Percentiles rank a stretch among this genome's conserved stretches.
These are phyloP conservation scores for Eutypa lata DNA, from an alignment of 2,329 filamentous ascomycete species.

Conservation along the genomic window DNA sequence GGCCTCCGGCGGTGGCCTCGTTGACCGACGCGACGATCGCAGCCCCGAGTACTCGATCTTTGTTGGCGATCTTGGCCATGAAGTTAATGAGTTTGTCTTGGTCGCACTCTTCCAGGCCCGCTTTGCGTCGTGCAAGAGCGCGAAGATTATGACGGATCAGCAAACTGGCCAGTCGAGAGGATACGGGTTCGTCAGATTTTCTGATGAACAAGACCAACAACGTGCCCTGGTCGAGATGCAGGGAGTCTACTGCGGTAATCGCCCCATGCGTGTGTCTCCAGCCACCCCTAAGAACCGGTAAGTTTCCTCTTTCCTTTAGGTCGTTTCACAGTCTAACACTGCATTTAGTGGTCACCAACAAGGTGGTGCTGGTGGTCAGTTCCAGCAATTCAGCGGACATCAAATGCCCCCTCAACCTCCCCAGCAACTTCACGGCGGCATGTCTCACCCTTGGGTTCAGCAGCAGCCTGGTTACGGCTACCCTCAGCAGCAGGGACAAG, in stretches of 20 bases:
- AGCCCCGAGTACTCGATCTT: slow-evolving; percentile 97
- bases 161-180: slow-evolving; percentile 96
- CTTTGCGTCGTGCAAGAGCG: slow-evolving; percentile 96
- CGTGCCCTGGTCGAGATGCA: slow-evolving; percentile 97
- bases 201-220: slow-evolving; percentile 93
- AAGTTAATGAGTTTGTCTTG: slow-evolving; percentile 97
- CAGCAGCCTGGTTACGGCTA: slow-evolving; percentile 35
- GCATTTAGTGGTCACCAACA: slow-evolving; percentile 35
- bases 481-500: slow-evolving; percentile 32
- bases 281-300: slow-evolving; percentile 92
- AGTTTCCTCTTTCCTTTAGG: slow-evolving; percentile 12
- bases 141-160: slow-evolving; percentile 99
- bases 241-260: slow-evolving; percentile 97
- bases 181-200: slow-evolving; percentile 97
- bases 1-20: slow-evolving; percentile 93
- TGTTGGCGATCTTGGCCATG: slow-evolving; percentile 93
- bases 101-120: slow-evolving; percentile 96
- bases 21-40: slow-evolving; percentile 93
- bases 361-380: slow-evolving; percentile 26
- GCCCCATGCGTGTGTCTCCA: slow-evolving; percentile 97
- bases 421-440: slow-evolving; percentile 35
- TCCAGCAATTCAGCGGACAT: slow-evolving; percentile 32
- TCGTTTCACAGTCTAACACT: slow-evolving; percentile 5
- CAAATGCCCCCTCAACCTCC: slow-evolving; percentile 37
- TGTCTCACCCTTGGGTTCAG: slow-evolving; percentile 35